phyloP scores from a whole-genome alignment of 2,329 filamentous ascomycete species.

The Aureobasidium mangrovei region DNA sequence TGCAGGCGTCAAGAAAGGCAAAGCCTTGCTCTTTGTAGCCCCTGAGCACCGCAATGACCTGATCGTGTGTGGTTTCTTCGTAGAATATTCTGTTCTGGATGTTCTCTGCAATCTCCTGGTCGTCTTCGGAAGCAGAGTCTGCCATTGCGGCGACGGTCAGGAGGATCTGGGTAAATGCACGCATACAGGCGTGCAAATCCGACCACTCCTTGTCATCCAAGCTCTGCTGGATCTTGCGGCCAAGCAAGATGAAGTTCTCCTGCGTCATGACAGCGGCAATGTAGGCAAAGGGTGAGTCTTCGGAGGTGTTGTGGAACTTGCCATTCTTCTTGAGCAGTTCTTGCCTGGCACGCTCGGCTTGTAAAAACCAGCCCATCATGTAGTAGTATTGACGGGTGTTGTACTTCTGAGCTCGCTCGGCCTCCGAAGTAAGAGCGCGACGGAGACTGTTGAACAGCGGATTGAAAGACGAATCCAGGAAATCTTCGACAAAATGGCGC shows the following conservation, averaged over 20 bases:
- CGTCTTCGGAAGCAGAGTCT: constrained; percentile 74
- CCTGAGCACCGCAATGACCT: constrained; percentile 68
- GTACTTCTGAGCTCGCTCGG: constrained; percentile 66
- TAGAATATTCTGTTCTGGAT: constrained; percentile 97
- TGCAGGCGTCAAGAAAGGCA: constrained; percentile 84
- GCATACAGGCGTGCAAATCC: constrained; percentile 78
- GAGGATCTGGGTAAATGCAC: constrained; percentile 83
- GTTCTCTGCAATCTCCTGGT: constrained; percentile 96
- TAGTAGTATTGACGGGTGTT: constrained; percentile 87
- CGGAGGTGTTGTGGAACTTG: constrained; percentile 24
- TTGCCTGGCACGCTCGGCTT: constrained; percentile 62
- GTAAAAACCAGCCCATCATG: constrained; percentile 82
- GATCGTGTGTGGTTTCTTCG: constrained; percentile 87
- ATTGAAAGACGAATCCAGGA: constrained; percentile 92
- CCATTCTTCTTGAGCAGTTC: constrained; percentile 35
- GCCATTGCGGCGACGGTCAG: constrained; percentile 90
- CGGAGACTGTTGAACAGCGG: constrained; percentile 74
- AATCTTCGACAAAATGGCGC: constrained; percentile 78
- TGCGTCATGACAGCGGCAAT: constrained; percentile 87
- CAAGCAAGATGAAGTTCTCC: constrained; percentile 85
- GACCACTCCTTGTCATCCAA: constrained; percentile 80
- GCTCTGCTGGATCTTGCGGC: constrained; percentile 68
- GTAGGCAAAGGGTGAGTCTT: constrained; percentile 70
- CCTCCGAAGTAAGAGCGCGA: constrained; percentile 83
- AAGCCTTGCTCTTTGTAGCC: constrained; percentile 93